Base-by-base conservation (phyloP, 2,329 filamentous ascomycete genomes). In the Colletotrichum sp. region DNA sequence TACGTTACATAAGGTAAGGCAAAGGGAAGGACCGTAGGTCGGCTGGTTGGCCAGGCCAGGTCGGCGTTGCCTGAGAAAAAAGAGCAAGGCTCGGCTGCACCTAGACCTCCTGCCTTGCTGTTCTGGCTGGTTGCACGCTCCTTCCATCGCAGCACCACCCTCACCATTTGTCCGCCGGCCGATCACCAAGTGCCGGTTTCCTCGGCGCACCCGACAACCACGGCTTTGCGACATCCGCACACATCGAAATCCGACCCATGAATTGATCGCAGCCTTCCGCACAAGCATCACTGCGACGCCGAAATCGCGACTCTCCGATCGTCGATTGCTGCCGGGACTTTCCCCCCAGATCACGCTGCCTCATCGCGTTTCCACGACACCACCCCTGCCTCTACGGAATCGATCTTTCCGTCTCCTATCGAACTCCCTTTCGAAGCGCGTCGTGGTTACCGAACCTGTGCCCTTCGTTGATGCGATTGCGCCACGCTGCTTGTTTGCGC, bases 381-480 rank as follows among this genome's bases (percentile, higher is more conserved):
- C 66, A 71, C 72, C 13, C n/a, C 39, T 55, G 60, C 71, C 65
- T 63, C 18, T 34, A 15, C 36, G 7, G 16, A 62, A 10, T 28
- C 21, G 16, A 57, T 21, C 7, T 39, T 21, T 8, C 26, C 32
- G 28, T 49, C 21, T 28, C 44, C n/a, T 21, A 24, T 13, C 44
- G 44, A 52, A 52, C 6, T 24, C 44, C n/a, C 44, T 52, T 7
- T 52, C 16, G 26, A 34, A 44, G 39, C 36, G 52, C 59, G 49
- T 62, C 49, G 18, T 21, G 24, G 8, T 30, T 16, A 13, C 16
- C 8, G 9, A 65, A 7, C 8, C 21, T 15, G 28, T 70, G 39
- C 34, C 30, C 34, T 55, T 24, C 21, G 75, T 77, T 62, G 66
- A 77, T 77, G 75, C 69, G 72, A 77, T 68, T 62, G 74, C 74